phyloP scores from a whole-genome alignment of 2,329 filamentous ascomycete genomes.

The Apiospora rasikravindrae region DNA sequence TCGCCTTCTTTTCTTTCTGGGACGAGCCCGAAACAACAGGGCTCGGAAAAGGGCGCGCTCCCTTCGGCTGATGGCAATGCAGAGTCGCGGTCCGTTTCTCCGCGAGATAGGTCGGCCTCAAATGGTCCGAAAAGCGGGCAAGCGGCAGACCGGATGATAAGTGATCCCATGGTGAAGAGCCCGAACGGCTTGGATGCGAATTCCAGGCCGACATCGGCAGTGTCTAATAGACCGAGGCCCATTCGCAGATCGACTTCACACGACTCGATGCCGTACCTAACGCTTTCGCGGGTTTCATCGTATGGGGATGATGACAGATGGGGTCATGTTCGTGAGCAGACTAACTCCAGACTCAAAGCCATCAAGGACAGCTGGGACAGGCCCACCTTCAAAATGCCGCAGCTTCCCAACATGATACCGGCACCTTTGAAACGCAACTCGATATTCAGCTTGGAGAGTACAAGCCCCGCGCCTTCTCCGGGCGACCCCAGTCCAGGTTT shows the following conservation, averaged over 20 bases:
- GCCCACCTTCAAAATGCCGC: conserved; percentile 75
- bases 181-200: conserved; percentile 23
- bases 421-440: conserved; percentile 36
- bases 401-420: conserved; percentile 59
- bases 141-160: conserved; percentile 23
- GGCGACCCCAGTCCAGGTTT: conserved; percentile 25
- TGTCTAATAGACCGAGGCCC: conserved; percentile 36
- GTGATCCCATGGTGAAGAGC: not conserved
- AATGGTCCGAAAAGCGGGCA: conserved; percentile 22
- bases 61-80: conserved; percentile 26
- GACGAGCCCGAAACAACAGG: conserved; percentile 33
- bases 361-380: conserved; percentile 86
- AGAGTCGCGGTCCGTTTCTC: conserved; percentile 24
- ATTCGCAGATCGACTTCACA: conserved; percentile 73
- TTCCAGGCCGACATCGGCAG: conserved; percentile 31
- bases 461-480: conserved; percentile 24
- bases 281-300: conserved; percentile 78
- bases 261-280: conserved; percentile 78
- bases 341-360: conserved; percentile 88
- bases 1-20: conserved; percentile 48
- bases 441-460: conserved; percentile 30
- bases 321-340: conserved; percentile 79
- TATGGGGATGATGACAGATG: conserved; percentile 85
- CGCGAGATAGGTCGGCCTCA: not conserved
- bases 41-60: conserved; percentile 32